Base-by-base conservation (phyloP, 2,329 filamentous ascomycete species). In the Coniochaeta ligniaria region DNA sequence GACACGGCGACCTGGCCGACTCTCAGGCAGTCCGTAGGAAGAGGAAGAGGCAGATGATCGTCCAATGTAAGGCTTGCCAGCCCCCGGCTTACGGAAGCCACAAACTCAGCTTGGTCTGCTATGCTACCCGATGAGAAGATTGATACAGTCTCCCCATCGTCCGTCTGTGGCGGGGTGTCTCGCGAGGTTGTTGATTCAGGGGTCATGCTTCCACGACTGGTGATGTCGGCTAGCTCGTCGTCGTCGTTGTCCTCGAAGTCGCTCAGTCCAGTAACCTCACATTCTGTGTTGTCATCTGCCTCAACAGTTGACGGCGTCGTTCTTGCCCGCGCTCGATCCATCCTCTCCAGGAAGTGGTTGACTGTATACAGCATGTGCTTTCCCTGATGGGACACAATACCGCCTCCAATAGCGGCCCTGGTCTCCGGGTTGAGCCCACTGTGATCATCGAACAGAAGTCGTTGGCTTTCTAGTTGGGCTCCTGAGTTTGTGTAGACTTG, bases 181-280 rank as follows among this genome's bases (percentile, higher is more conserved):
- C 9, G 50, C 8, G 14, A 28, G 5, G 6, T 24, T 2, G 24
- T n/a, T 22, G 24, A 54, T 11, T 50, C 36, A 22, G 28, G 14
- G 6, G 9, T 57, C 59, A 28, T 28, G 35, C 61, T 62, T 20
- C 54, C 61, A 3, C 61, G 54, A 43, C 61, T 62, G 3, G 61
- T 60, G 17, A 58, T 35, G 8, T 57, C 55, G 35, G 55, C 35
- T 9, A 62, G n/a, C 14, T 56, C 56, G 36, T 60, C 61, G 16
- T 59, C 56, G 6, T 59, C 55, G 16, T 54, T 22, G 16, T 60
- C 58, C 22, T 60, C 59, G 20, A 38, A 55, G 45, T 62, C 61
- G 36, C 59, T 60, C 12, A 62, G 28, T 7, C 59, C 61, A 3
- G 38, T 62, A 2, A 57, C 52, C 28, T 62, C 59, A 20, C 59